Evolutionary conservation across 768 basidiomycete genomes (phyloP), one percentile per base, ranked within the genome.

Genomic region (Termitomyces eurrhizus): DNA sequence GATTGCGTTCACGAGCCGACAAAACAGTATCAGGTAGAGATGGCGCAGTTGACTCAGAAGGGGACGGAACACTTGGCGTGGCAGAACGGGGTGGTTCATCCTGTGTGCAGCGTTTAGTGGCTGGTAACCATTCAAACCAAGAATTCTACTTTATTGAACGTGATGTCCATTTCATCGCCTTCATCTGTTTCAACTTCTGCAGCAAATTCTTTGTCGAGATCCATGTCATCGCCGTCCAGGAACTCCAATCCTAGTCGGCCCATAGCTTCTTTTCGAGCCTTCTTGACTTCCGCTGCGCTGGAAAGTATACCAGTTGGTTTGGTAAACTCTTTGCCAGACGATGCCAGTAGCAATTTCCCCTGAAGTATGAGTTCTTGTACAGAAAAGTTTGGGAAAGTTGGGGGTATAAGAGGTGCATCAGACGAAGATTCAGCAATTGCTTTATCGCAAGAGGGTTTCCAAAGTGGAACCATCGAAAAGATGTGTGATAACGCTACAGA

Each of bases 1-100:
- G 85, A 70, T 97, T 97, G 36, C 91, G 85, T 73, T 98, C 96
- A 57, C 97, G 86, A 12, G 94, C 93, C 36, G 95, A 97, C 49
- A 98, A 76, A 7, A 82, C 83, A 46, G 75, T 62, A 46, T 86
- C 83, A 26, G 77, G 68, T 12, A 73, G 72, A 4, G 76, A 72
- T 6, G 74, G 72, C 56, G 69, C 64, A 37, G 76, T 70, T 0
- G 84, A 78, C 16, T 80, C 76, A 9, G 84, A 74, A 0, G 87
- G 84, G 0, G 86, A 81, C 2, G 82, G 78, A 1, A 72, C 76
- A 37, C 82, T 74, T n/a, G 82, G 80, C 1, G 82, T 79, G 4
- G 67, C 71, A 51, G 81, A 78, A 60, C 77, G 75, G n/a, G 79
- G 72, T 32, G 74, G 69, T 29, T 70, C 76, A 45, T 80, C 78